These are phyloP conservation scores for Rutstroemia sp. DNA, from an alignment of 2,329 filamentous ascomycete genomes.

Conservation along the genomic window DNA sequence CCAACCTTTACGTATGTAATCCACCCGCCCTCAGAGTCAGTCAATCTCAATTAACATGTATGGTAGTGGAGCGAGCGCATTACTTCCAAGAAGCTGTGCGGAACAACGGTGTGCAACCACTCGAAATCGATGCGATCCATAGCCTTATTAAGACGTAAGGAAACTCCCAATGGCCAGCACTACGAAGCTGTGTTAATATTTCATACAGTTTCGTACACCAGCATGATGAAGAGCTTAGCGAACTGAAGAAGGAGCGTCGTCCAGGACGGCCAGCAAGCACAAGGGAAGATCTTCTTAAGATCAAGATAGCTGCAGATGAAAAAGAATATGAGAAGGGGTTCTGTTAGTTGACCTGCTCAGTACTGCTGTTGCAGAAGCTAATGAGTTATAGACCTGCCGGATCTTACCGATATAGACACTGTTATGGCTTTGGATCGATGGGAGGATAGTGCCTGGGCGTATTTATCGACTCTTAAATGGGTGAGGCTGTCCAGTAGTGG, in stretches of 20 bases:
- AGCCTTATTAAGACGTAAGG: constrained; percentile 54
- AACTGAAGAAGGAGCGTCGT: constrained; percentile 61
- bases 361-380: not conserved
- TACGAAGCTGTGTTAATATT: not conserved
- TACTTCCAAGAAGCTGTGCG: constrained; percentile 65
- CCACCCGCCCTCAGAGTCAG: not conserved
- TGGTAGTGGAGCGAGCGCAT: constrained; percentile 55
- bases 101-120: constrained; percentile 41
- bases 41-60: constrained; percentile 10
- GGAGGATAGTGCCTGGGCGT: constrained; percentile 84
- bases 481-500: constrained; percentile 64
- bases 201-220: constrained; percentile 52
- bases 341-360: constrained; percentile 43
- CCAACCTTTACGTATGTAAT: constrained; percentile 55
- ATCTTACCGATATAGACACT: constrained; percentile 62
- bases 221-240: constrained; percentile 62
- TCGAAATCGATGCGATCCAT: constrained; percentile 51
- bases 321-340: constrained; percentile 81
- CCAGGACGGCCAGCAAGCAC: constrained; percentile 72
- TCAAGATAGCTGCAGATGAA: constrained; percentile 62
- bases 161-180: constrained; percentile 19
- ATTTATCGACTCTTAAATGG: constrained; percentile 69
- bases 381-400: constrained; percentile 54
- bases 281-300: constrained; percentile 68
- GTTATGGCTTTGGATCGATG: constrained; percentile 61